phyloP scores from a whole-genome alignment of 2,329 filamentous ascomycete genomes.

The Meredithiella fracta region DNA sequence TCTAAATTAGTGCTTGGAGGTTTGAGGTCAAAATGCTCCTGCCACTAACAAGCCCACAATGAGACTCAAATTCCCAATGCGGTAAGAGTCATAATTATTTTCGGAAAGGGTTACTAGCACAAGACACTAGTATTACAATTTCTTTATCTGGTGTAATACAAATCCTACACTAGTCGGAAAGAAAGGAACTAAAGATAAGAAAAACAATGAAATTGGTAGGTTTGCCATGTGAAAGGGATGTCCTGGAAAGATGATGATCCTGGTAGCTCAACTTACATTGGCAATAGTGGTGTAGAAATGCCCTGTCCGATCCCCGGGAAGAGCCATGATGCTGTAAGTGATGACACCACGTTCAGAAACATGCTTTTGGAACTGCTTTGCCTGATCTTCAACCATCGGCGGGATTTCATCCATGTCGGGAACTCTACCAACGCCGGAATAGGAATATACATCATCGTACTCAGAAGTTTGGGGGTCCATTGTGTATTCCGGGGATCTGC shows the following conservation, averaged over 20 bases:
- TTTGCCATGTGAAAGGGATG: background rate
- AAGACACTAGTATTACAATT: background rate
- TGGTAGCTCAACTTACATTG: constrained; percentile 4
- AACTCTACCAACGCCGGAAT: background rate
- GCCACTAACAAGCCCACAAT: too few species aligned
- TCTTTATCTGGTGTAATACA: background rate
- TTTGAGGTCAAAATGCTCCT: too few species aligned
- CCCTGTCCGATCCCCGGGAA: background rate
- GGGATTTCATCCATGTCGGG: background rate
- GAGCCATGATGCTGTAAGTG: background rate
- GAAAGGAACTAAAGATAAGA: background rate
- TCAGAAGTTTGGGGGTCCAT: background rate
- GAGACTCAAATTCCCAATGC: background rate
- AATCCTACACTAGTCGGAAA: background rate
- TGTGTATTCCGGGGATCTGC: too few species aligned
- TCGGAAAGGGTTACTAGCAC: background rate
- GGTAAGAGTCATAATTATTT: background rate
- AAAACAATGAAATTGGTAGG: background rate
- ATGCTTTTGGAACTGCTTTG: background rate
- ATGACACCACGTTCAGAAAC: background rate
- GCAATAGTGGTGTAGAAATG: constrained; percentile 1
- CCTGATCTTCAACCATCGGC: background rate
- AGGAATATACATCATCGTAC: background rate
- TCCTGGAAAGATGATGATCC: background rate
- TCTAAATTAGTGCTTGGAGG: background rate